Base-by-base conservation (phyloP, 2,329 filamentous ascomycete genomes). In the Coniochaeta sp. region DNA sequence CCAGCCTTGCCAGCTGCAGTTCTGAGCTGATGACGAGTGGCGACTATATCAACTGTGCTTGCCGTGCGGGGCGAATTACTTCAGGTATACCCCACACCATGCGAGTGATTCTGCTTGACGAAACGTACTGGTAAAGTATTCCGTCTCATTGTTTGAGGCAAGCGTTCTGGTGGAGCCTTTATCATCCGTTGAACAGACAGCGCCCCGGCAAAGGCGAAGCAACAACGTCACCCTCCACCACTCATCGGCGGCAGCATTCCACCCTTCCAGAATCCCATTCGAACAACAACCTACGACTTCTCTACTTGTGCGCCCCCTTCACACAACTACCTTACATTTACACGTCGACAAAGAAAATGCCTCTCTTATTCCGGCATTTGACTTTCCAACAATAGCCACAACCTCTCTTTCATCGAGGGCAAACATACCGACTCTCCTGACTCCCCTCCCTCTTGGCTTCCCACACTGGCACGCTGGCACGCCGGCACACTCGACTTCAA, bases 221-320 rank as follows among this genome's bases (percentile, higher is more conserved):
- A 38, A n/a, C 8, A 24, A 42, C 38, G 38, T 42, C 38, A 42
- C 38, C 38, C 38, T 42, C 38, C 38, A 42, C 35, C 35, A 40
- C 24, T n/a, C n/a, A n/a, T n/a, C n/a, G n/a, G n/a, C n/a, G n/a
- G n/a, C 35, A 10, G 3, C 8, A 22, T 24, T 12, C 26, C 16
- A 40, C 26, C 45, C 26, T 48, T 32, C 26, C 26, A 28, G 18
- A 30, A 48, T 32, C 4, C 16, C 45, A 16, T 28, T 20, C n/a
- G n/a, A n/a, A n/a, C n/a, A n/a, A n/a, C n/a, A n/a, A n/a, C n/a
- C n/a, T n/a, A n/a, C n/a, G n/a, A n/a, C n/a, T n/a, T n/a, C n/a
- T n/a, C n/a, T n/a, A n/a, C n/a, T n/a, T n/a, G n/a, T n/a, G n/a
- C n/a, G n/a, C n/a, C n/a, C n/a, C n/a, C n/a, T n/a, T n/a, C n/a